Base-by-base conservation (phyloP, 352 stramenopile species). In the Phytophthora cactorum region DNA sequence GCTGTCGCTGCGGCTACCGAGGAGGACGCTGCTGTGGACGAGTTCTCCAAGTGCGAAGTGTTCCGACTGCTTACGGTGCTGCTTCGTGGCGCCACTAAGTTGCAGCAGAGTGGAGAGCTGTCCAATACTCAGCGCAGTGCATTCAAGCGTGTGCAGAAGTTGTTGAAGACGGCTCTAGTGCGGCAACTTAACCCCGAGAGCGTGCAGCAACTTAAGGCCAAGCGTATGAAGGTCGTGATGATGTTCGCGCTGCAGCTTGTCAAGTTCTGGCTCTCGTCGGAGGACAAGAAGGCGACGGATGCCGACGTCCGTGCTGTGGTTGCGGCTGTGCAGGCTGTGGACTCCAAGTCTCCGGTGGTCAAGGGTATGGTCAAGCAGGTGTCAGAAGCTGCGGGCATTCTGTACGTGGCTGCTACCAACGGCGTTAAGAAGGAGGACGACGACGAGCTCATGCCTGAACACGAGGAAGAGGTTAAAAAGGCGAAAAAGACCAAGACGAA, bases 41-140 rank as follows among this genome's bases (percentile, higher is more conserved):
- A 92, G 31, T 96, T 92, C 58, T 89, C 81, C n/a, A 79, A 81
- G 65, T 80, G 78, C 59, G 88, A 96, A 66, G 83, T 90, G 14
- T 90, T 91, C 71, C 86, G 88, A 2, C 53, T 94, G 56, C 68
- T 96, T 22, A 85, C 86, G 47, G 59, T 88, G 54, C 54, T 93
- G 60, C 54, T 93, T 61, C 68, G 65, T 11, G 72, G 75, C 12
- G 65, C 63, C 34, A 63, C 32, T n/a, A 76, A 74, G 27, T 41
- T 71, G 43, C 67, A 70, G 11, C 53, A 63, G 59, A 70, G 62
- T 51, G 54, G 43, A 2, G 67, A 76, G 25, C n/a, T 76, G 58
- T 57, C 63, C 9, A 63, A 57, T 46, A 11, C 54, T 22, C 78
- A 84, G 62, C 72, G 63, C 6, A 63, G 67, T 36, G 71, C 74